Conservation (phyloP, 345 rosid species). For the Arabidopsis suecica region DNA sequence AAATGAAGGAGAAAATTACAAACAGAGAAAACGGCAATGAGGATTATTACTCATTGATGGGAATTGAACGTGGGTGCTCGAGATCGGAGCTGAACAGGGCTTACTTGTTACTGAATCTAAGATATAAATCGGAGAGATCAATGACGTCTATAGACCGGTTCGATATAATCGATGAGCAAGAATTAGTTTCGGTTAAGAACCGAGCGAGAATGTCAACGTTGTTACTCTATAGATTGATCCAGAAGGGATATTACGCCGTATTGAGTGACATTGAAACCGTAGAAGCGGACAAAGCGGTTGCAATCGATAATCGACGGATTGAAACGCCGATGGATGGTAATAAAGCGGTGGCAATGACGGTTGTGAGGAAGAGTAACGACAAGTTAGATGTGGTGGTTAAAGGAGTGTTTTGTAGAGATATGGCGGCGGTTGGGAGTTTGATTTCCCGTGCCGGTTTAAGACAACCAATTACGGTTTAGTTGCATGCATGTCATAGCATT, state of each 20-base stretch:
- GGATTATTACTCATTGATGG: constrained; percentile 81
- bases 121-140: constrained; percentile 90
- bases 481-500: not conserved
- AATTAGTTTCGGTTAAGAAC: constrained; percentile 69
- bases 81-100: constrained; percentile 89
- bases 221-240: constrained; percentile 79
- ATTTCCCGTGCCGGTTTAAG: constrained; percentile 75
- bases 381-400: constrained; percentile 62
- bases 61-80: constrained; percentile 81
- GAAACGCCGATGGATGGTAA: not conserved
- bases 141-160: constrained; percentile 70
- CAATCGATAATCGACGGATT: constrained; percentile 52
- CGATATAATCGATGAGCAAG: constrained; percentile 71
- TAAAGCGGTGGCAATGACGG: not conserved
- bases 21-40: constrained; percentile 76
- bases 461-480: constrained; percentile 65
- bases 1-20: constrained; percentile 72
- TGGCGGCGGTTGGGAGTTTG: constrained; percentile 76
- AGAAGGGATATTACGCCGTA: constrained; percentile 72
- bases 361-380: not conserved
- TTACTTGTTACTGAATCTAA: constrained; percentile 68
- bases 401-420: constrained; percentile 92
- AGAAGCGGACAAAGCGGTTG: constrained; percentile 57
- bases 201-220: constrained; percentile 76
- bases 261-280: constrained; percentile 62